These are phyloP conservation scores for Neltuma alba DNA, from an alignment of 306 rosid species.

Conservation along the genomic window DNA sequence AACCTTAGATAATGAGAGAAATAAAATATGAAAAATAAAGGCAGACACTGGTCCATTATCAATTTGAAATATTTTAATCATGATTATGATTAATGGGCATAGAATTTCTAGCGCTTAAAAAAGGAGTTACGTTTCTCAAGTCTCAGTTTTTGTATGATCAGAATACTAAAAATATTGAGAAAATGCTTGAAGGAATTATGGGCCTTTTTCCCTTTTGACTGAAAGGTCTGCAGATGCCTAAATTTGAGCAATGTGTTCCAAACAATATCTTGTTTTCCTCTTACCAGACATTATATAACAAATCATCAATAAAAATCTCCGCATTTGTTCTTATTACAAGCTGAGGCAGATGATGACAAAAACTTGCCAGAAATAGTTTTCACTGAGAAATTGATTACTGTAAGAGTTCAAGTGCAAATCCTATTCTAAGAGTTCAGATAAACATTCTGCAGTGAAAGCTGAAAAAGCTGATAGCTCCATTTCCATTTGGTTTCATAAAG, in stretches of 20 bases:
- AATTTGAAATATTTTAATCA: neutral
- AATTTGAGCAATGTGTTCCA: conserved; percentile 1
- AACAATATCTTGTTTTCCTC: neutral
- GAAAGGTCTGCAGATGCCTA: neutral
- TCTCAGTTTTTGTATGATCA: neutral
- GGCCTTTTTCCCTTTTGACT: neutral
- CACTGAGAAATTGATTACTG: conserved; percentile 7
- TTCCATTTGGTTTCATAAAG: conserved; percentile 23
- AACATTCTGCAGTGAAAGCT: conserved; percentile 4
- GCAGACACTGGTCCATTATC: neutral
- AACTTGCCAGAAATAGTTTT: neutral
- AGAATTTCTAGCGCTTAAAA: neutral
- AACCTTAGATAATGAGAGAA: conserved; percentile 10
- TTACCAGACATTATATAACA: neutral
- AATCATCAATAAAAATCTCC: neutral
- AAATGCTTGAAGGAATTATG: neutral
- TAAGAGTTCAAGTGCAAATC: neutral
- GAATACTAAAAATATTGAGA: neutral
- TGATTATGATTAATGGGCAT: neutral
- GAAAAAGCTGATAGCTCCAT: conserved; percentile 16
- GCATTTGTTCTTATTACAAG: conserved; percentile 4
- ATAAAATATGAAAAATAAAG: conserved; percentile 3
- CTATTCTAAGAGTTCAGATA: neutral
- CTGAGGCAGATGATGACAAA: conserved; percentile 5
- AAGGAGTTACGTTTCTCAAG: neutral